Evolutionary conservation across 768 basidiomycete species (phyloP).

Genomic region (Suillus luteus): DNA sequence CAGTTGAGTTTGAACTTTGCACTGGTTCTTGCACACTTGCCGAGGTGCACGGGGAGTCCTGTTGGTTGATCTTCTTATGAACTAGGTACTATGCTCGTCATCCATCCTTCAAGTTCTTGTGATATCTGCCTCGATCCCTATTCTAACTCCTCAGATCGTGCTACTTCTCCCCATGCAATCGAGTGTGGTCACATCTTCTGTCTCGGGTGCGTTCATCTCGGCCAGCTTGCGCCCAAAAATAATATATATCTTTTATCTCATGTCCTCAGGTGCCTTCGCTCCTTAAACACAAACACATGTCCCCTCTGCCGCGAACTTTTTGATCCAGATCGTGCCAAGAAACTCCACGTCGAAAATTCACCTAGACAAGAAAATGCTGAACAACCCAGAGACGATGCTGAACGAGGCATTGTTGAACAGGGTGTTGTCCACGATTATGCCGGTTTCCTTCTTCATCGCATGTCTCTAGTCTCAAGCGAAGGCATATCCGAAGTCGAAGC

Average conservation of each 20-base stretch:
- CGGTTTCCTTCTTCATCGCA: conserved; percentile 36
- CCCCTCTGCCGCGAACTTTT: conserved; percentile 69
- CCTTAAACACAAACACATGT: conserved; percentile 52
- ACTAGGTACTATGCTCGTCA: conserved; percentile 49
- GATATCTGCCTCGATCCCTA: conserved; percentile 76
- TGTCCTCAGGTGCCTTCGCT: conserved; percentile 53
- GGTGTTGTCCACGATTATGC: conserved; percentile 45
- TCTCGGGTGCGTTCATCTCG: conserved; percentile 46
- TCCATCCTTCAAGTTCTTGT: conserved; percentile 71
- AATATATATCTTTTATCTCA: neutral
- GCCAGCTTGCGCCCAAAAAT: conserved; percentile 2
- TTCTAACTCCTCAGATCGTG: conserved; percentile 45
- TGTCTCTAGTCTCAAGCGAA: conserved; percentile 38
- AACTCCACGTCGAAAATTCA: conserved; percentile 58
- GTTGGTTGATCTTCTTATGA: conserved; percentile 18
- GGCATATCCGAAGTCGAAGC: conserved; percentile 35
- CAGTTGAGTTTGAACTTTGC: neutral
- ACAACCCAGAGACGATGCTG: conserved; percentile 26
- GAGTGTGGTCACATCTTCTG: conserved; percentile 82
- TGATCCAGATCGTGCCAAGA: conserved; percentile 56
- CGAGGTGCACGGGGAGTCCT: neutral
- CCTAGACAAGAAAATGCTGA: conserved; percentile 24
- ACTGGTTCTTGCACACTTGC: neutral
- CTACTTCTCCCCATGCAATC: conserved; percentile 65
- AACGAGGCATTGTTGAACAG: conserved; percentile 34